phyloP scores from a whole-genome alignment of 768 basidiomycete species.

The Boletus tomentosulus region DNA sequence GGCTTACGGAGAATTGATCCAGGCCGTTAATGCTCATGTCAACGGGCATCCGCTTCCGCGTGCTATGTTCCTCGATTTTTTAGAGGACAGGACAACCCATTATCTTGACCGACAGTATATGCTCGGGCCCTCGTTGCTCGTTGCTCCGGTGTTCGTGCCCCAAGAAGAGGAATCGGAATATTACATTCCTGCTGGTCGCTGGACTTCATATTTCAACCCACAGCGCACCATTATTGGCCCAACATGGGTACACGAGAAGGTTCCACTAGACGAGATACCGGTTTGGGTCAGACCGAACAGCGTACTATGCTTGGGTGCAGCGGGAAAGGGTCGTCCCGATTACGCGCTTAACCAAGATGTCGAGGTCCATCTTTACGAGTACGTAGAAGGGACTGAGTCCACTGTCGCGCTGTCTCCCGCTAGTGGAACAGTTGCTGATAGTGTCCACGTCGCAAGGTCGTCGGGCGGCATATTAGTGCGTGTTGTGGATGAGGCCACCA shows the following conservation, averaged over 20 bases:
- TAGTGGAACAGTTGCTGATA: constrained; percentile 4
- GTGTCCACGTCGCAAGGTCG: constrained; percentile 10
- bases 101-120: constrained; percentile 58
- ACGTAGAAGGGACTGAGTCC: constrained; percentile 38
- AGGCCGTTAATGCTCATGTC: constrained; percentile 50
- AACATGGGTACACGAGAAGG: constrained; percentile 55
- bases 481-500: constrained; percentile 4
- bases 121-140: constrained; percentile 55
- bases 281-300: constrained; percentile 61
- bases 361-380: constrained; percentile 51
- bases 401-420: constrained; percentile 15
- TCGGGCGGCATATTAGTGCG: constrained; percentile 6
- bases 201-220: constrained; percentile 59
- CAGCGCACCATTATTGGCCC: constrained; percentile 54
- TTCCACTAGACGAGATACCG: constrained; percentile 61
- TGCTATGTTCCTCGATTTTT: constrained; percentile 66
- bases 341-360: constrained; percentile 36
- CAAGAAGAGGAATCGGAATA: constrained; percentile 52
- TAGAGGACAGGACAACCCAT: constrained; percentile 55
- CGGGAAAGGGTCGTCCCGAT: constrained; percentile 48
- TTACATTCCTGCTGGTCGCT: constrained; percentile 56
- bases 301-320: constrained; percentile 35
- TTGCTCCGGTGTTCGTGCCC: constrained; percentile 59
- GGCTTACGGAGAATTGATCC: not conserved
- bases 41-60: constrained; percentile 56